These are phyloP conservation scores for Plasmodium fragile DNA, from an alignment of 169 alveolate species.

Conservation along the genomic window DNA sequence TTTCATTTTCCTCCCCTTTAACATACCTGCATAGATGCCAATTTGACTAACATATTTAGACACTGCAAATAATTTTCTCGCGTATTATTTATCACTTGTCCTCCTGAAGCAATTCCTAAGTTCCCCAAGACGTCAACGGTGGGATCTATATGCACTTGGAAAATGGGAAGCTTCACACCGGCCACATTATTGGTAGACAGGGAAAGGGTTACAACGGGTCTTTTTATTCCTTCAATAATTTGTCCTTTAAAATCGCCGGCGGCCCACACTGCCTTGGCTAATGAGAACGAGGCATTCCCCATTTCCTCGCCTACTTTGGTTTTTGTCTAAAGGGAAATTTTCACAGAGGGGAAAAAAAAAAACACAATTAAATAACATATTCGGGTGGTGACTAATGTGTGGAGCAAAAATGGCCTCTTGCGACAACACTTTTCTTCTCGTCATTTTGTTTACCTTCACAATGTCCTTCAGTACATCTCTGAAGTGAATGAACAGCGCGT, in stretches of 20 bases:
- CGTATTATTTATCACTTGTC: constrained; percentile 88
- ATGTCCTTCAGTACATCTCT: constrained; percentile 93
- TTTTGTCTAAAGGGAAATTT: constrained; percentile 79
- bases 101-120: constrained; percentile 89
- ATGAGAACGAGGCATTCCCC: constrained; percentile 92
- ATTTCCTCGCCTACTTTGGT: constrained; percentile 92
- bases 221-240: constrained; percentile 93
- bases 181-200: constrained; percentile 95
- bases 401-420: not conserved
- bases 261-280: constrained; percentile 96
- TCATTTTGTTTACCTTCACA: constrained; percentile 86
- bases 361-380: too few species aligned
- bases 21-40: constrained; percentile 94
- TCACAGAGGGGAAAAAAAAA: not conserved
- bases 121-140: constrained; percentile 88
- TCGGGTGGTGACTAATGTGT: not conserved
- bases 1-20: constrained; percentile 1
- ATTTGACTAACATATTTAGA: constrained; percentile 89
- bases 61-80: constrained; percentile 86
- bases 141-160: constrained; percentile 91
- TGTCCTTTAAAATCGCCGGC: constrained; percentile 94
- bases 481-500: constrained; percentile 94
- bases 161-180: constrained; percentile 95
- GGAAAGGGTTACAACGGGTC: constrained; percentile 93
- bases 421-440: not conserved